Evolutionary conservation across 1,139 yeast species (phyloP), one percentile per base, ranked within the genome.

Genomic region (Pichiaceae sp.): DNA sequence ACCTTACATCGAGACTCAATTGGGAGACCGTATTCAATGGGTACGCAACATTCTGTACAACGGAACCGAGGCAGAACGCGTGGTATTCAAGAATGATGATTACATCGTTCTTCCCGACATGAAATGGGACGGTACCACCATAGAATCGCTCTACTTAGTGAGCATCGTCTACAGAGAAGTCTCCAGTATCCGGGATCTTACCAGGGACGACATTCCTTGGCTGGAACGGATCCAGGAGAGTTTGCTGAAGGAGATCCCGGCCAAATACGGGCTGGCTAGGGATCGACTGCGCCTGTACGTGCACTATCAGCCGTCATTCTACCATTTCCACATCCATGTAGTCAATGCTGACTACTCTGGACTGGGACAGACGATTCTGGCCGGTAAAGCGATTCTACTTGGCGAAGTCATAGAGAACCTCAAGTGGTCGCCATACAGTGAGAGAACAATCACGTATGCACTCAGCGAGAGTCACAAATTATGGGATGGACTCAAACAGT

Each of bases 221-320:
- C 63, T 91, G 43, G 53, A 60, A 35, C 44, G 50, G 3, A 49
- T 89, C 15, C 62, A 64, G 38, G 45, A 53, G 4, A 67, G 64
- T 21, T 68, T 86, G 16, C 57, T 62, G 37, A 46, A 53, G 1
- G 70, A 72, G 4, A 70, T 85, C 1, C 57, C 72, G 1, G 63
- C 64, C 29, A 54, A 62, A 26, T 79, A 67, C 53, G 66, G 66
- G 23, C 63, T 72, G 33, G 53, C 48, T 0, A 47, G 52, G 1
- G 77, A 77, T 49, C 72, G 78, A 46, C 57, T 89, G 47, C 71
- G 94, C 43, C 57, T 86, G 1, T 89, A 81, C 53, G 69, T 87
- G 36, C 97, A 87, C 56, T 87, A 91, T 57, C 97, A 89, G 45
- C 99, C 99, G 0, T 84, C 96, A 0, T 91, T 91, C 56, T 91